These are phyloP conservation scores for Xylaria sp. DNA, from an alignment of 2,329 filamentous ascomycete species.

Conservation along the genomic window DNA sequence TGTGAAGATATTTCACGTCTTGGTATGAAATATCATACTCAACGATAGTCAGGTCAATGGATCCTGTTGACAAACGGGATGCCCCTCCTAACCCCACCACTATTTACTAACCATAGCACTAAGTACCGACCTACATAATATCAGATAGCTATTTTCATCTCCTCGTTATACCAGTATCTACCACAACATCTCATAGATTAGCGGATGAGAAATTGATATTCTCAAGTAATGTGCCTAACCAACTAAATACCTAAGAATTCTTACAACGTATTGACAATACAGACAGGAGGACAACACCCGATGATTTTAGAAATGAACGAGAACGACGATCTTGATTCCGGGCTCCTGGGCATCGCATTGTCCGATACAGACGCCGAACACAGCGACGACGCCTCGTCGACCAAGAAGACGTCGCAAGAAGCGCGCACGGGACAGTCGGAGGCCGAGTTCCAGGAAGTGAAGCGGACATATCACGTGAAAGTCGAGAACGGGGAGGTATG, in stretches of 20 bases:
- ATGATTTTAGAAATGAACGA: constrained; percentile 44
- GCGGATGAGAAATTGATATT: not conserved
- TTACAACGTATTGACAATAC: not conserved
- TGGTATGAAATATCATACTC: not conserved
- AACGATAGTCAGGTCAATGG: not conserved
- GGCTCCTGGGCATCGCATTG: constrained; percentile 56
- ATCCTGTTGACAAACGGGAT: not conserved
- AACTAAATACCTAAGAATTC: not conserved
- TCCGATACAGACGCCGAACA: constrained; percentile 52
- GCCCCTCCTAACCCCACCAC: constrained; percentile 44
- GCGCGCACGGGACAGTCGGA: constrained; percentile 56
- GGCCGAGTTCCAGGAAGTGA: constrained; percentile 59
- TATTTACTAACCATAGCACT: not conserved
- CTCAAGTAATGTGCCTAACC: not conserved
- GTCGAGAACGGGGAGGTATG: constrained; percentile 66
- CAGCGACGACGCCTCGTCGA: constrained; percentile 37
- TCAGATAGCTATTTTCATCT: too few relatives aligned
- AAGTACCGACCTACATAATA: too few relatives aligned
- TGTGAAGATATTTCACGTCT: not conserved
- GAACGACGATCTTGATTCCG: constrained; percentile 49
- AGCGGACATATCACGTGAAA: constrained; percentile 58
- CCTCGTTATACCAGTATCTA: not conserved
- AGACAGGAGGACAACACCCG: not conserved
- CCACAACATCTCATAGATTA: not conserved
- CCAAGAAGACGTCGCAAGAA: constrained; percentile 32